phyloP scores from a whole-genome alignment of 176 grass and related monocot species.

The Oropetium thomaeum region DNA sequence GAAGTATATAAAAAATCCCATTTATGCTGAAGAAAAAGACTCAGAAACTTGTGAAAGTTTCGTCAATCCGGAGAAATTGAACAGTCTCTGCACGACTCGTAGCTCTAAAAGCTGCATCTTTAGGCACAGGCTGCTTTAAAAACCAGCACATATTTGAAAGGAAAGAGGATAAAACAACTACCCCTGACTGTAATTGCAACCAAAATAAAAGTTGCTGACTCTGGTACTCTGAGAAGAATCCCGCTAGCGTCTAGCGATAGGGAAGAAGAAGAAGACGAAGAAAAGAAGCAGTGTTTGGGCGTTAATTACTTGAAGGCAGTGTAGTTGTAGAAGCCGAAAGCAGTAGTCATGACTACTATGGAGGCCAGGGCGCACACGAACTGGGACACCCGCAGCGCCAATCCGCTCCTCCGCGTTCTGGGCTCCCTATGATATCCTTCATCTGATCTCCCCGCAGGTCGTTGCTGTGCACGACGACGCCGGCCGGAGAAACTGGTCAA shows the following conservation, averaged over 20 bases:
- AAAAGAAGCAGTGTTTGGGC: background rate
- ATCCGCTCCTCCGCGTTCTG: slow-evolving; percentile 52
- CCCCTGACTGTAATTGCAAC: background rate
- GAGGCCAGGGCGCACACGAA: slow-evolving; percentile 42
- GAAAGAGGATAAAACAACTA: too few relatives aligned
- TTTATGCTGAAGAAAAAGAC: too few relatives aligned
- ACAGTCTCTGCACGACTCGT: background rate
- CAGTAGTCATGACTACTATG: slow-evolving; percentile 35
- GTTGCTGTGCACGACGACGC: background rate
- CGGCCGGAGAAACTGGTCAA: background rate
- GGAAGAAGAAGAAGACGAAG: background rate
- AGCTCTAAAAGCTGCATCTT: too few relatives aligned
- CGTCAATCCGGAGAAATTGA: background rate
- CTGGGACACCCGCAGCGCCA: slow-evolving; percentile 54
- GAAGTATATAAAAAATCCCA: too few relatives aligned
- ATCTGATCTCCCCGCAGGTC: slow-evolving; percentile 45
- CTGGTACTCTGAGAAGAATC: background rate
- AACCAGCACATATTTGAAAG: too few relatives aligned
- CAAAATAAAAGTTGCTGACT: background rate
- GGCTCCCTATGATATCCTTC: slow-evolving; percentile 57
- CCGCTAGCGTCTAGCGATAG: background rate
- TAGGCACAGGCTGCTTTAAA: too few relatives aligned
- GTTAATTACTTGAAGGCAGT: slow-evolving; percentile 53
- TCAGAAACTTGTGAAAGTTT: background rate
- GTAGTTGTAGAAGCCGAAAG: slow-evolving; percentile 46